A percentile compares a stretch with the other conserved stretches of the same genome.
Evolutionary conservation across 1,284 basidiomycete genomes (phyloP).

Genomic region (Boletus holoroseus): DNA sequence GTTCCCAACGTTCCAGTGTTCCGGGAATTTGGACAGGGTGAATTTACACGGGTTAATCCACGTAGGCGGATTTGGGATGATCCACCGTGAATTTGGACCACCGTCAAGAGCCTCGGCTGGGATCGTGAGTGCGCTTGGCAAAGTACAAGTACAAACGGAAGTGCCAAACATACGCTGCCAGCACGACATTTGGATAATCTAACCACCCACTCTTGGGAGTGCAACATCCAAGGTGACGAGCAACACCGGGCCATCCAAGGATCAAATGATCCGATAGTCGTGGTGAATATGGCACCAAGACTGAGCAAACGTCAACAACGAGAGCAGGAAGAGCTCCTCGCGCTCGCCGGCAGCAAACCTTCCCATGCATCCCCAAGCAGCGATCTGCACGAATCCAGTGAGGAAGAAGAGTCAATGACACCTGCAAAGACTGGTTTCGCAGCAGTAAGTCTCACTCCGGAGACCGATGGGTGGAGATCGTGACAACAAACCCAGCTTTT

Average conservation of each 20-base stretch:
- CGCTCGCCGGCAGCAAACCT: slow-evolving; percentile 36
- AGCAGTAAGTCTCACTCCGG: slow-evolving; percentile 42
- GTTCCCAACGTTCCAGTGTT: too few relatives aligned
- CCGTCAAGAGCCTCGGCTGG: too few relatives aligned
- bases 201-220: not conserved
- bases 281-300: slow-evolving; percentile 54
- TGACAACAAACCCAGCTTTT: slow-evolving; percentile 31
- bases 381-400: slow-evolving; percentile 26
- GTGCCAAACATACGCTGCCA: not conserved
- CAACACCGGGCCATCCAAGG: not conserved
- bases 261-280: slow-evolving; percentile 9
- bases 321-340: slow-evolving; percentile 72
- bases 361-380: slow-evolving; percentile 17
- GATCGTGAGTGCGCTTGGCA: not conserved
- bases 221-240: not conserved
- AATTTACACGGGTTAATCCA: too few relatives aligned
- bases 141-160: not conserved
- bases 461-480: slow-evolving; percentile 10
- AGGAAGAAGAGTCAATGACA: slow-evolving; percentile 29
- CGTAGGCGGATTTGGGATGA: too few relatives aligned
- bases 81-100: too few relatives aligned
- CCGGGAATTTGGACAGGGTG: too few relatives aligned
- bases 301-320: slow-evolving; percentile 84
- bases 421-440: slow-evolving; percentile 44
- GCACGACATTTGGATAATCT: not conserved